Conservation (phyloP, 148 eudicot genomes). For the Arctostaphylos glauca region DNA sequence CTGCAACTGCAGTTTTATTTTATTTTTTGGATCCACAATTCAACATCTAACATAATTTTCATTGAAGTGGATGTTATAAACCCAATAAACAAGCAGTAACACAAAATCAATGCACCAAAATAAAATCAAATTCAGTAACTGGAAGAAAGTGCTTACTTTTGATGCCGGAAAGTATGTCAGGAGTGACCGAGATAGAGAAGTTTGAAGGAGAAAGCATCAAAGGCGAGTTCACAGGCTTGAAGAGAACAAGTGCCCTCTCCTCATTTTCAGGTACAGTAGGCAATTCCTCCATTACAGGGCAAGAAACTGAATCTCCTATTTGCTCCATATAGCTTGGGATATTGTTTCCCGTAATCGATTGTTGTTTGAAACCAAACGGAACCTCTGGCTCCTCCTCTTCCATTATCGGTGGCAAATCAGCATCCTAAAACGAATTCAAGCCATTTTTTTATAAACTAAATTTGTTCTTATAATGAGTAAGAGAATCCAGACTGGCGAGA, state of each 20-base stretch:
- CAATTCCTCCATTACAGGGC: conserved; percentile 47
- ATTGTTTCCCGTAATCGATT: neutral
- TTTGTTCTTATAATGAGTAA: neutral
- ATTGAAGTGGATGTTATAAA: neutral
- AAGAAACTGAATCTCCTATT: conserved; percentile 20
- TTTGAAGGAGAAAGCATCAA: conserved; percentile 25
- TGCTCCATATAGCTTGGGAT: neutral
- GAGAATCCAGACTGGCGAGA: neutral
- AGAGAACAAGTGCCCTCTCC: conserved; percentile 76
- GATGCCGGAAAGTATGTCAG: conserved; percentile 48
- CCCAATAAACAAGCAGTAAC: neutral
- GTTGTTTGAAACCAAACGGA: conserved; percentile 21
- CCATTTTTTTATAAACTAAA: neutral
- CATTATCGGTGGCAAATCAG: conserved; percentile 62
- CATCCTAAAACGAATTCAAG: conserved; percentile 46
- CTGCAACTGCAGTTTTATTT: neutral
- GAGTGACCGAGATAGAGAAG: conserved; percentile 43
- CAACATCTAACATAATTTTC: neutral
- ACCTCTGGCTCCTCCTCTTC: conserved; percentile 53
- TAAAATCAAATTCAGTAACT: neutral
- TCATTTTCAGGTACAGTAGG: conserved; percentile 42
- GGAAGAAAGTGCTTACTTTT: conserved; percentile 44
- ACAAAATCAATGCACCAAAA: neutral
- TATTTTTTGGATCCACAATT: neutral
- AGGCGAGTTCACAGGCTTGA: conserved; percentile 44